Conservation (phyloP, 768 basidiomycete genomes). For the Rhodotorula kratochvilovae region DNA sequence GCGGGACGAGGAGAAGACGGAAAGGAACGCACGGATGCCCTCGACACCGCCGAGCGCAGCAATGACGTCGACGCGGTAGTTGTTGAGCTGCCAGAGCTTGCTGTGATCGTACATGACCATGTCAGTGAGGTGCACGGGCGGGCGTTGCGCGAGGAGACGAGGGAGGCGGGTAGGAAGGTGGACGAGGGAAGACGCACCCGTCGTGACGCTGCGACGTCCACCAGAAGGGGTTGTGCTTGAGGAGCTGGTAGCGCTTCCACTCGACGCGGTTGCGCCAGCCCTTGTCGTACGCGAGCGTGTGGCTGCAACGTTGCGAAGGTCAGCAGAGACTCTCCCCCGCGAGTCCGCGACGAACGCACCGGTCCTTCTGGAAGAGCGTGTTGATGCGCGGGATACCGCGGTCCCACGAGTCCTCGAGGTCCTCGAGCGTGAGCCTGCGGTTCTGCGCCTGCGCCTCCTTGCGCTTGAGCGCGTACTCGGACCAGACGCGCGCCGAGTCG, state of each 20-base stretch:
- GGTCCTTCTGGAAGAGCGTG: slow-evolving; percentile 97
- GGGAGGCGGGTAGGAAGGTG: slow-evolving; percentile 74
- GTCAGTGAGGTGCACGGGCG: not conserved
- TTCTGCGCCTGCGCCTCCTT: slow-evolving; percentile 99
- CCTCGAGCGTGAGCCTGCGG: slow-evolving; percentile 90
- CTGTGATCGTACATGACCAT: not conserved
- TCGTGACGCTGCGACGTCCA: slow-evolving; percentile 89
- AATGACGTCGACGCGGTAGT: slow-evolving; percentile 97
- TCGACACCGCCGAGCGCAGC: slow-evolving; percentile 96
- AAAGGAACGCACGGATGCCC: slow-evolving; percentile 50
- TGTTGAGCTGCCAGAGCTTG: slow-evolving; percentile 94
- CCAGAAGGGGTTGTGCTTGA: slow-evolving; percentile 82
- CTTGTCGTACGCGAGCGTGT: slow-evolving; percentile 88
- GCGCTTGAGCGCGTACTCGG: slow-evolving; percentile 97
- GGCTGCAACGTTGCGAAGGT: slow-evolving; percentile 62
- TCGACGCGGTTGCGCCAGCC: slow-evolving; percentile 97
- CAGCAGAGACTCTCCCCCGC: not conserved
- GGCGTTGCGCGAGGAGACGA: slow-evolving; percentile 66
- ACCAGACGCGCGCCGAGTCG: slow-evolving; percentile 98
- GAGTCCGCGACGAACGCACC: not conserved
- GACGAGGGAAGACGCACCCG: slow-evolving; percentile 32
- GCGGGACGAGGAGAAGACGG: not conserved
- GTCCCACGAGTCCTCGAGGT: slow-evolving; percentile 98
- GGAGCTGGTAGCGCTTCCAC: slow-evolving; percentile 93
- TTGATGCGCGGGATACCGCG: slow-evolving; percentile 98